phyloP scores from a whole-genome alignment of 164 flowering plant genomes.

The Liquidambar formosana region DNA sequence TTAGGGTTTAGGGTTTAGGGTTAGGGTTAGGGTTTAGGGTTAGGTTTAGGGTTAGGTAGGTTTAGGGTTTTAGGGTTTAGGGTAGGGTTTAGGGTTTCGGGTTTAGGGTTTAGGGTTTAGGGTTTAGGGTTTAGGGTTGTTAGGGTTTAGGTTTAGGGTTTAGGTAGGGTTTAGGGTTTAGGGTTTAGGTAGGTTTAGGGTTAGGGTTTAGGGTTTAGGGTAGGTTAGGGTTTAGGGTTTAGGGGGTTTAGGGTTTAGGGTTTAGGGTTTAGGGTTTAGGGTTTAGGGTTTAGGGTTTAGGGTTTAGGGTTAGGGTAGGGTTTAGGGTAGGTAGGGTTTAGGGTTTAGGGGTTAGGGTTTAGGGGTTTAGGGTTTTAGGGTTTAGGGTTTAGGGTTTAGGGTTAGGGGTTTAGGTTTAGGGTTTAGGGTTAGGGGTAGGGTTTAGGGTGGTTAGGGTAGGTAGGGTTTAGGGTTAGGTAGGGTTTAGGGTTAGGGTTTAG shows the following conservation, averaged over 20 bases:
- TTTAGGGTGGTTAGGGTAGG: not conserved
- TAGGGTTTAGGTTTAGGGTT: conserved; percentile 27
- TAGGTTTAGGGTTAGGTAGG: conserved; percentile 9
- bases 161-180: conserved; percentile 26
- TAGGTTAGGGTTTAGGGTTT: conserved; percentile 22
- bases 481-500: conserved; percentile 20
- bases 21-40: conserved; percentile 10
- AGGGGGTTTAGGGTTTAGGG: conserved; percentile 20
- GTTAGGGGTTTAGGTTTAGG: conserved; percentile 18
- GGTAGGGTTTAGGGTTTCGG: conserved; percentile 9
- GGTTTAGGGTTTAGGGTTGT: conserved; percentile 10
- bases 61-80: conserved; percentile 7
- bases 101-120: conserved; percentile 10
- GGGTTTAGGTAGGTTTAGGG: conserved; percentile 22
- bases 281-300: conserved; percentile 14
- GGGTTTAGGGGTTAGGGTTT: conserved; percentile 21
- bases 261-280: conserved; percentile 19
- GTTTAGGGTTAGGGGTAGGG: conserved; percentile 10
- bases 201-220: conserved; percentile 23
- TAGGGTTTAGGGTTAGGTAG: conserved; percentile 22
- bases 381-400: conserved; percentile 28
- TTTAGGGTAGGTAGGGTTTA: no score
- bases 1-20: conserved; percentile 10
- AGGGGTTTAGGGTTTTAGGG: no score
- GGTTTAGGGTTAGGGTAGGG: conserved; percentile 21